A percentile compares a stretch with the other conserved stretches of the same genome.
phyloP scores from a whole-genome alignment of 768 basidiomycete genomes.

The Calvatia gigantea region DNA sequence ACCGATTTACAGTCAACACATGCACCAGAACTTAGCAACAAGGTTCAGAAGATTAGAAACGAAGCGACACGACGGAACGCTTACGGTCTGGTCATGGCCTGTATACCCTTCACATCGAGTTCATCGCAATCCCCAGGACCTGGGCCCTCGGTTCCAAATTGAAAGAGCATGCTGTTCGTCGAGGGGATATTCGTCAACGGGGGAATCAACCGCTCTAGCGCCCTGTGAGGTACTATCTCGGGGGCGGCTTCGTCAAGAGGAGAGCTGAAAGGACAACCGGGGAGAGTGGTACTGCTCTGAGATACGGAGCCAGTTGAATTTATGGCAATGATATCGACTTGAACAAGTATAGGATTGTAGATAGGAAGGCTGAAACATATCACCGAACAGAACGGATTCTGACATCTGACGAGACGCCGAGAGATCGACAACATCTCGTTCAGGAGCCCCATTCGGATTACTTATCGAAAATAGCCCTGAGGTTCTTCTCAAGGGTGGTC shows the following conservation, averaged over 20 bases:
- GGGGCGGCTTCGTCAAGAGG: neutral
- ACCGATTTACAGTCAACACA: slow-evolving; percentile 58
- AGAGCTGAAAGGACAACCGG: neutral
- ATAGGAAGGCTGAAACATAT: slow-evolving; percentile 9
- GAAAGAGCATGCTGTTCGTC: slow-evolving; percentile 10
- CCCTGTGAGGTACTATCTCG: neutral
- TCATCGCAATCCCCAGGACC: slow-evolving; percentile 15
- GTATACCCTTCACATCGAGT: slow-evolving; percentile 1
- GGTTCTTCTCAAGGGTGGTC: neutral
- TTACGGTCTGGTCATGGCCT: slow-evolving; percentile 7
- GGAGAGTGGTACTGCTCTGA: neutral
- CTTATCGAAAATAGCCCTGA: slow-evolving; percentile 5
- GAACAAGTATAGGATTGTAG: slow-evolving; percentile 5
- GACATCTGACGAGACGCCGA: slow-evolving; percentile 13
- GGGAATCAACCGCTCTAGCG: neutral
- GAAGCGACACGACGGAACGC: neutral
- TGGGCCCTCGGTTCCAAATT: slow-evolving; percentile 17
- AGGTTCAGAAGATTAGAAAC: neutral
- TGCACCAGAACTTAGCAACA: slow-evolving; percentile 38
- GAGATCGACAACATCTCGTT: slow-evolving; percentile 13
- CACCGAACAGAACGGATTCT: slow-evolving; percentile 11
- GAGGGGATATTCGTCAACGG: neutral
- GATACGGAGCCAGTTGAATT: slow-evolving; percentile 3
- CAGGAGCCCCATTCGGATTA: neutral
- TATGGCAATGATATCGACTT: slow-evolving; percentile 9